Base-by-base conservation (phyloP, 2,329 filamentous ascomycete species). In the Colletotrichum endophyticum region DNA sequence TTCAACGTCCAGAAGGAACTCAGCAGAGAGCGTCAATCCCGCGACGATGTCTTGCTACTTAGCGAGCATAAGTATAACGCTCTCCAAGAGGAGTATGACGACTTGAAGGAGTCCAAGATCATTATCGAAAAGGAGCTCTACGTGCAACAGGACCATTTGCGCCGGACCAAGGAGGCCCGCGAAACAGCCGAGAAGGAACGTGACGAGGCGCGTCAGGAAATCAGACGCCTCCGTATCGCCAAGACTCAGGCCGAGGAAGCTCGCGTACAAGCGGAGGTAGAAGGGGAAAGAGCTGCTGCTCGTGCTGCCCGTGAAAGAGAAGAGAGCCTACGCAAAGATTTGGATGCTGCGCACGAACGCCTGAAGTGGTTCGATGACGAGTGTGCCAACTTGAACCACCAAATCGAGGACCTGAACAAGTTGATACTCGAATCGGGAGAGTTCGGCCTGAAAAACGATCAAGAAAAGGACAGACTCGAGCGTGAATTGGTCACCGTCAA, bases 101-200 rank as follows among this genome's bases (percentile, higher is more conserved):
- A 92, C 39, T 89, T 99, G 39, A 98, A 98, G 80, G 96, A 98
- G 78, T 94, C 95, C 32, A 99, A 99, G 85, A 98, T 98, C 81
- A 98, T 93, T 63, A 98, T 99, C 78, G 96, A 99, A 85, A 99
- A 98, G 84, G 96, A 99, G 85, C 93, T 99, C 84, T 99, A 99
- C 83, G 94, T 95, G 7, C 96, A 99, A 82, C 96, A 98, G 84
- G 96, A 99, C 82, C 94, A 95, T 13, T 91, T 98, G 62, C 93
- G 97, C 49, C 92, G 96, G 71, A 95, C 96, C 13, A 95, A 94
- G 79, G 96, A 98, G 84, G 94, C 95, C 63, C 92, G 95, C 36
- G 90, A 93, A 7, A 91, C 92, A 7, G 95, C 95, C 1, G 96
- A 99, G 83, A 92, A 94, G 79, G 95, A 98, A 81, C 94, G 96